Percentiles rank a stretch among this genome's conserved stretches.
These are phyloP conservation scores for Naganishia friedmannii DNA, from an alignment of 768 basidiomycete species.

Conservation along the genomic window DNA sequence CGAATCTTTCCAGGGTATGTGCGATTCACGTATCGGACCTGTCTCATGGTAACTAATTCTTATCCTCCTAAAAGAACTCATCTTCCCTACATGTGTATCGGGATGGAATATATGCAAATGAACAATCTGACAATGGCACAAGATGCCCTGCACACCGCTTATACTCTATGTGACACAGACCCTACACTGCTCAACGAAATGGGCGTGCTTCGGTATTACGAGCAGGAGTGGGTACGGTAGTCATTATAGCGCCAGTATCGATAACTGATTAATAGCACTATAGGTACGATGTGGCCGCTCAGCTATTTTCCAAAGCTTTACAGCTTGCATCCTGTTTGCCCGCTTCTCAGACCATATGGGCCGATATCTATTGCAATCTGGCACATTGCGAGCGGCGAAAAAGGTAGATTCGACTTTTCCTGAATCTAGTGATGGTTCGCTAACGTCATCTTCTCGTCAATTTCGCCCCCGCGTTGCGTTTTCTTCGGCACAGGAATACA, in stretches of 20 bases:
- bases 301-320: constrained; percentile 7
- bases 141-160: constrained; percentile 80
- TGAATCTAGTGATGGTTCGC: background rate
- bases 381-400: constrained; percentile 83
- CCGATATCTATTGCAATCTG: constrained; percentile 84
- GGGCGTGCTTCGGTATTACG: constrained; percentile 87
- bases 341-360: constrained; percentile 78
- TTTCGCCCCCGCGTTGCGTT: background rate
- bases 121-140: constrained; percentile 76
- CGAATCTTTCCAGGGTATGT: constrained; percentile 86
- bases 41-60: background rate
- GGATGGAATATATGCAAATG: constrained; percentile 94
- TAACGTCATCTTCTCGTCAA: background rate
- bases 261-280: background rate
- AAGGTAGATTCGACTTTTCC: constrained; percentile 57
- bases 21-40: constrained; percentile 34
- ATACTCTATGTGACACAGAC: constrained; percentile 75
- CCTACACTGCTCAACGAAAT: constrained; percentile 87
- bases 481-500: constrained; percentile 45
- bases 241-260: background rate
- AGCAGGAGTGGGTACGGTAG: constrained; percentile 61
- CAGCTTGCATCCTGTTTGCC: constrained; percentile 61
- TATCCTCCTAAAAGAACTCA: constrained; percentile 69
- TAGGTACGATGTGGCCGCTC: constrained; percentile 67
- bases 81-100: constrained; percentile 88